Evolutionary conservation across 441 rosid species (phyloP), one percentile per base, ranked within the genome.

Genomic region (Eruca vesicaria): DNA sequence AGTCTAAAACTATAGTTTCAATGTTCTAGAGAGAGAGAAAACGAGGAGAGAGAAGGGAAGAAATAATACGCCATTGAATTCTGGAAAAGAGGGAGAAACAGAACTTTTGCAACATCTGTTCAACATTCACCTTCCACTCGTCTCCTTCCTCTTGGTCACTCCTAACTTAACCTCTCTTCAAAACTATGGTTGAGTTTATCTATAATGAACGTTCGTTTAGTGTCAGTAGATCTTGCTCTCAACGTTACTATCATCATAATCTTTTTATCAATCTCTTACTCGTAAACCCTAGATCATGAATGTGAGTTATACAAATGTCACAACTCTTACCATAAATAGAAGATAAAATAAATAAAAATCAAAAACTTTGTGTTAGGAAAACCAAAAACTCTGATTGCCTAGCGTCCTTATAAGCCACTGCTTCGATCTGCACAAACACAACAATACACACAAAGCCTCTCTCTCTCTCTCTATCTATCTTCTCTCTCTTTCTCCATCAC

Each of bases 41-140:
- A 59, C 15, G 9, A 59, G 3, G 66, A n/a, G 70, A 66, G 59
- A 15, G 50, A 71, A 63, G 32, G 16, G 21, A 45, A 55, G 64
- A 48, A 77, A 80, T 75, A 67, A 80, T 82, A 84, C 82, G 82
- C 92, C 92, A 89, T 88, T 87, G 93, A 87, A 80, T 83, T 89
- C 85, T 83, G 88, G 72, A 79, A 68, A 74, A 55, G 57, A 73
- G 58, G 76, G 67, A 59, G n/a, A 5, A 53, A 61, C 94, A 89
- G 94, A 89, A 78, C 89, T 91, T 88, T 89, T 81, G 86, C 84
- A 86, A 84, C 98, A 91, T 89, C 66, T 93, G 94, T 85, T 83
- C 26, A 35, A 48, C 79, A 81, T 60, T 72, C 85, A 72, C 83
- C 85, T 53, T 83, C 84, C 91, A 86, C 86, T 86, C 91, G 93